Evolutionary conservation across 768 basidiomycete genomes (phyloP).

Genomic region (Leccinum barrowsii): DNA sequence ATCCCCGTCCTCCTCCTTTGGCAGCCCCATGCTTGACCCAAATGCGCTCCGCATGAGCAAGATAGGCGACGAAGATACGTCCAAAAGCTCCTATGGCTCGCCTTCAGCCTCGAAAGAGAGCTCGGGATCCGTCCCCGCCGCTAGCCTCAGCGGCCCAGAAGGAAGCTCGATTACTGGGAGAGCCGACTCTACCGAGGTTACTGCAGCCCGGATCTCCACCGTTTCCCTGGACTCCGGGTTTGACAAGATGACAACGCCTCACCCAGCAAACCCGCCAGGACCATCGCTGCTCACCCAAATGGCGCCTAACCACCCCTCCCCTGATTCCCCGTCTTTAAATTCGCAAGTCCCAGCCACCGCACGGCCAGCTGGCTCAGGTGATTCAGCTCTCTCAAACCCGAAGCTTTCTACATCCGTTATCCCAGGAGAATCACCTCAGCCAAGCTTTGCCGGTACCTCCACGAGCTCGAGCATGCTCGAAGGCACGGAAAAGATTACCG

Average conservation of each 20-base stretch:
- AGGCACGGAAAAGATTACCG: constrained; percentile 74
- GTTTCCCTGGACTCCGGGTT: constrained; percentile 42
- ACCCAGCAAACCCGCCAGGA: constrained; percentile 42
- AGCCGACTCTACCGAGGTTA: constrained; percentile 39
- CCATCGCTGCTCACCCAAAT: constrained; percentile 76
- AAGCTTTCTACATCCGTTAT: constrained; percentile 28
- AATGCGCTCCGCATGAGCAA: constrained; percentile 92
- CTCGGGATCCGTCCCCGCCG: constrained; percentile 15
- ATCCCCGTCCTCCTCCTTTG: constrained; percentile 73
- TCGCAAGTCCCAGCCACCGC: constrained; percentile 26
- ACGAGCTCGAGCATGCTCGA: constrained; percentile 32
- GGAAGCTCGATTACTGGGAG: constrained; percentile 17
- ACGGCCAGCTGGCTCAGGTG: constrained; percentile 21
- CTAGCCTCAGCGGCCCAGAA: constrained; percentile 13
- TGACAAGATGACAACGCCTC: constrained; percentile 36
- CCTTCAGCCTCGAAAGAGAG: constrained; percentile 22
- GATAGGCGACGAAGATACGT: constrained; percentile 54
- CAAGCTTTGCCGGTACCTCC: constrained; percentile 24
- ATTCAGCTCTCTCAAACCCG: constrained; percentile 14
- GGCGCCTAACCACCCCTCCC: constrained; percentile 37
- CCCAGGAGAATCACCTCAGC: constrained; percentile 28
- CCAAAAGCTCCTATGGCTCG: constrained; percentile 33
- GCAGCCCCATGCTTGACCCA: constrained; percentile 77
- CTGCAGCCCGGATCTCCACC: constrained; percentile 50
- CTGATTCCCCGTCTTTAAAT: constrained; percentile 21